Conservation (phyloP, 257 asterid species). For the Nicotiana undulata region DNA sequence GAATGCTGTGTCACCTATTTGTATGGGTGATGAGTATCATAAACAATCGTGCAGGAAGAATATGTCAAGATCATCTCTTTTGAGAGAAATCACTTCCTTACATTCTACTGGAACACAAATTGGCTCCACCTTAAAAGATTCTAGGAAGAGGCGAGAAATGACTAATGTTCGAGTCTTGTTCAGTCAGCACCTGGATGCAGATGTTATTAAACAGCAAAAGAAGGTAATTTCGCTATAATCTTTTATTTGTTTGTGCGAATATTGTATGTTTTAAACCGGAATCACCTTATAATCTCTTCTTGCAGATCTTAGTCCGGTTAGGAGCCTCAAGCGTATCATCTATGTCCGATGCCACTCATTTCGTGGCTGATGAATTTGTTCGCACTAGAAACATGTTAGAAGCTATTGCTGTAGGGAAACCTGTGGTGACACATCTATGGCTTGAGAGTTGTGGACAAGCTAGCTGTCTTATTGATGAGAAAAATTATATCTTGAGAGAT, state of each 20-base stretch:
- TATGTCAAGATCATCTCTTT: slow-evolving; percentile 33
- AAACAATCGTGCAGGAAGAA: slow-evolving; percentile 64
- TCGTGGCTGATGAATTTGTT: slow-evolving; percentile 82
- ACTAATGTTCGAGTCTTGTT: slow-evolving; percentile 61
- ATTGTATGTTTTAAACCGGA: slow-evolving; percentile 11
- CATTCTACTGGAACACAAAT: slow-evolving; percentile 21
- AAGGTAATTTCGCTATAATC: slow-evolving; percentile 36
- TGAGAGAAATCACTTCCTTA: slow-evolving; percentile 44
- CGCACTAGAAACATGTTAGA: slow-evolving; percentile 94
- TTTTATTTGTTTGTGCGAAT: background rate
- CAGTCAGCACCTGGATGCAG: slow-evolving; percentile 85
- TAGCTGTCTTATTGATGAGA: slow-evolving; percentile 73
- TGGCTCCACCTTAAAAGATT: slow-evolving; percentile 30
- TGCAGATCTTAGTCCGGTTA: slow-evolving; percentile 62
- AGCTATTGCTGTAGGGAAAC: slow-evolving; percentile 90
- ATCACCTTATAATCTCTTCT: slow-evolving; percentile 8
- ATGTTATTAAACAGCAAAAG: slow-evolving; percentile 63
- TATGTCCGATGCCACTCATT: slow-evolving; percentile 86
- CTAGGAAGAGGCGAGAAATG: slow-evolving; percentile 74
- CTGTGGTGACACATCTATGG: slow-evolving; percentile 87
- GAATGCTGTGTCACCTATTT: slow-evolving; percentile 62
- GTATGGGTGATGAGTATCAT: slow-evolving; percentile 91
- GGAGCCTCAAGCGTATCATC: slow-evolving; percentile 68
- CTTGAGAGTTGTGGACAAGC: slow-evolving; percentile 89
- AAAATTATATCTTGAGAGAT: slow-evolving; percentile 72